These are phyloP conservation scores for Pseudocercospora crystallina DNA, from an alignment of 2,329 filamentous ascomycete species.

Conservation along the genomic window DNA sequence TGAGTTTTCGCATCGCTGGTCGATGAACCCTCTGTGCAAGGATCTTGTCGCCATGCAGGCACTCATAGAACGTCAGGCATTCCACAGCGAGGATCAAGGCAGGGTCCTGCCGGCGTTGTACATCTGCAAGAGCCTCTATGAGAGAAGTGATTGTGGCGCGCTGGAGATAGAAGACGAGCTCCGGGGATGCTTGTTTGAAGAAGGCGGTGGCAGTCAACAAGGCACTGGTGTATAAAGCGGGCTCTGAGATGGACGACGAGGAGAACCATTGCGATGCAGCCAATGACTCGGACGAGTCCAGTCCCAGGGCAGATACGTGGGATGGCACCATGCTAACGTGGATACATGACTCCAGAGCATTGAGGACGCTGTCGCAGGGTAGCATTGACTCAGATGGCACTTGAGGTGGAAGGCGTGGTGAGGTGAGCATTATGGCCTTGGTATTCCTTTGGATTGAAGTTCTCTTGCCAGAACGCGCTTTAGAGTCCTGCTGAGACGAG, in stretches of 20 bases:
- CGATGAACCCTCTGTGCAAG: too few species aligned
- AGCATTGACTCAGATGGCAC: too few species aligned
- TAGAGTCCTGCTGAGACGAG: too few species aligned
- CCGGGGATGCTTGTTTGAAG: neutral
- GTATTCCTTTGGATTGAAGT: too few species aligned
- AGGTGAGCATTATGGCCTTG: too few species aligned
- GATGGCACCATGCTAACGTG: neutral
- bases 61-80: too few species aligned
- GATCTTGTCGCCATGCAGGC: too few species aligned
- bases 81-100: too few species aligned
- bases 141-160: neutral
- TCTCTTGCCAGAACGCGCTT: too few species aligned
- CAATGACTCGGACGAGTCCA: neutral
- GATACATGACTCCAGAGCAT: neutral
- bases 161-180: neutral
- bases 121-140: neutral
- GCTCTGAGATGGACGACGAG: neutral
- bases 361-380: too few species aligned
- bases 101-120: neutral
- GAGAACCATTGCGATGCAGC: neutral
- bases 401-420: too few species aligned
- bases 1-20: too few species aligned
- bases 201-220: neutral
- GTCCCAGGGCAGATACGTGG: neutral
- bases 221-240: neutral